Evolutionary conservation across 176 grass and related monocot species (phyloP).

Genomic region (Ensete ventricosum): DNA sequence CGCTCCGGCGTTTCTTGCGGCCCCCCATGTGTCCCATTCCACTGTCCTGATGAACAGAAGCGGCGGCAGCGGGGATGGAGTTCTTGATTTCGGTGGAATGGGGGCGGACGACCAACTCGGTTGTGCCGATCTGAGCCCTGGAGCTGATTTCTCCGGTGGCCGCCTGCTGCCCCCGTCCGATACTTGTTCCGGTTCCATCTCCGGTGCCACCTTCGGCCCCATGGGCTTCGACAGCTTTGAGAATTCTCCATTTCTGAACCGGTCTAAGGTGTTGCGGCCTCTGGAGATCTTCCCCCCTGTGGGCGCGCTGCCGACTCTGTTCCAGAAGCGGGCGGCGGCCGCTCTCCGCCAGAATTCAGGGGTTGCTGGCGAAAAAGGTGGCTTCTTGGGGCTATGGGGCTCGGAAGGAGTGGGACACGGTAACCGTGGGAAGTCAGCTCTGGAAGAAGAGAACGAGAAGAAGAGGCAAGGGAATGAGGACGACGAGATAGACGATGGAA

Average conservation of each 20-base stretch:
- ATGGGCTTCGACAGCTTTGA: conserved; percentile 15
- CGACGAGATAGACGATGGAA: conserved; percentile 12
- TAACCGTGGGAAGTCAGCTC: not conserved
- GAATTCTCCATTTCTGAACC: conserved; percentile 12
- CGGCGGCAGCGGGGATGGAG: not conserved
- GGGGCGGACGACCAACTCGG: not conserved
- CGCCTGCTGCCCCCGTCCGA: not conserved
- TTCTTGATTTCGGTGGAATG: not conserved
- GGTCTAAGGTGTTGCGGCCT: conserved; percentile 16
- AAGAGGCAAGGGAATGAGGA: conserved; percentile 8
- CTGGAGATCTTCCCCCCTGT: conserved; percentile 19
- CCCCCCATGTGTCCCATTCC: not conserved
- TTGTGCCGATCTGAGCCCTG: conserved; percentile 2
- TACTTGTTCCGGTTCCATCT: conserved; percentile 8
- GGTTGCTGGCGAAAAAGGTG: not conserved
- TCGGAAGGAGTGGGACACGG: not conserved
- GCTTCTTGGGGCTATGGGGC: not conserved
- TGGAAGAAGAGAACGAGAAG: conserved; percentile 15
- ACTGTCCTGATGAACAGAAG: conserved; percentile 4
- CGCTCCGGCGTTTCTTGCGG: not conserved
- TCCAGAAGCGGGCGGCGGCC: conserved; percentile 25
- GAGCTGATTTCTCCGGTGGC: not conserved
- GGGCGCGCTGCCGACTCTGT: conserved; percentile 20
- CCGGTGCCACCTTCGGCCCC: not conserved
- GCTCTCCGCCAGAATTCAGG: conserved; percentile 17